Percentiles rank a stretch among this genome's conserved stretches.
These are phyloP conservation scores for Phytophthora foliorum DNA, from an alignment of 352 stramenopile genomes.

Conservation along the genomic window DNA sequence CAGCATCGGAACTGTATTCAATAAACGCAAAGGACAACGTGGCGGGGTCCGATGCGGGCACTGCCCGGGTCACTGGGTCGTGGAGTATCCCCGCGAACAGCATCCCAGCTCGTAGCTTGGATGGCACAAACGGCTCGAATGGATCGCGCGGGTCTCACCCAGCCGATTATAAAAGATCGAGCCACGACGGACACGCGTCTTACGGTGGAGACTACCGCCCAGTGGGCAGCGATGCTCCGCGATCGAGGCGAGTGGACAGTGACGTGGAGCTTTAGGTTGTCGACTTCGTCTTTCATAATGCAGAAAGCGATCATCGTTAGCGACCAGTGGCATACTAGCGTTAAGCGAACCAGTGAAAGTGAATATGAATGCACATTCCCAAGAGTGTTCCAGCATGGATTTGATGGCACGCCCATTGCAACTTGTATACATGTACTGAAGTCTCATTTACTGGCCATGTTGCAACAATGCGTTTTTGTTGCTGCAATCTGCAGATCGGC, in stretches of 20 bases:
- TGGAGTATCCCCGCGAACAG: slow-evolving; percentile 35
- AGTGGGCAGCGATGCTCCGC: slow-evolving; percentile 33
- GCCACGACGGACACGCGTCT: slow-evolving; percentile 26
- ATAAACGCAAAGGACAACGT: slow-evolving; percentile 32
- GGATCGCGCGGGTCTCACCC: slow-evolving; percentile 49
- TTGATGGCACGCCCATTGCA: too few relatives aligned
- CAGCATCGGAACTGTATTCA: slow-evolving; percentile 45
- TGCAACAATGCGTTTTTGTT: too few relatives aligned
- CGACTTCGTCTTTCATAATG: not conserved
- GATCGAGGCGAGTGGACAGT: slow-evolving; percentile 59
- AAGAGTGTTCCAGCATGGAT: too few relatives aligned
- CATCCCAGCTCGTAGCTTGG: slow-evolving; percentile 41
- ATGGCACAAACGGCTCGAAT: slow-evolving; percentile 49
- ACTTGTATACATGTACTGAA: too few relatives aligned
- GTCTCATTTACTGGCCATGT: too few relatives aligned
- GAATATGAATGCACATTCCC: too few relatives aligned
- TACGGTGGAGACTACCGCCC: slow-evolving; percentile 38
- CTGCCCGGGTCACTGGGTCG: slow-evolving; percentile 27
- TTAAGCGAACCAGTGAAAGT: too few relatives aligned
- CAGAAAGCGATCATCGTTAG: too few relatives aligned
- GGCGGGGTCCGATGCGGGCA: slow-evolving; percentile 23
- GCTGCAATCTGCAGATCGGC: too few relatives aligned
- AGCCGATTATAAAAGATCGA: slow-evolving; percentile 17
- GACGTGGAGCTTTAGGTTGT: slow-evolving; percentile 65
- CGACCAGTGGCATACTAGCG: too few relatives aligned